Evolutionary conservation across 306 rosid species (phyloP), one percentile per base, ranked within the genome.

Genomic region (Acacia crassicarpa): DNA sequence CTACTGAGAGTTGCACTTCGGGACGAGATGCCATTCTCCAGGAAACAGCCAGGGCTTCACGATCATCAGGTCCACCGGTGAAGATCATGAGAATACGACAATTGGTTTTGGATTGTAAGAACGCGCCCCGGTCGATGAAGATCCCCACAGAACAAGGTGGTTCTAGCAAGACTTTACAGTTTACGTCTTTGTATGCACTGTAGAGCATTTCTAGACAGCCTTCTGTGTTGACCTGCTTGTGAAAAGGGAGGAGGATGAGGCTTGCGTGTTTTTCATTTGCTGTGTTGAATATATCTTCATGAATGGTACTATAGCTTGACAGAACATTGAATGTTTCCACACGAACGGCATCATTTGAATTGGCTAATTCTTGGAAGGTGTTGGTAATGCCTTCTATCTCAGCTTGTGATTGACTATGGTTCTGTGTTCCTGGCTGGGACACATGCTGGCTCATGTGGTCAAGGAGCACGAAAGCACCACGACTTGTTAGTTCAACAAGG

Each of bases 291-390:
- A 89, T 82, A 71, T 89, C 91, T 32, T 80, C 78, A 20, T 89
- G 89, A 51, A 89, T 86, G 4, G 88, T 89, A 4, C 69, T 66
- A 8, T 82, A 89, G 4, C 83, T 8, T 4, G 89, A 89, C n/a
- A 85, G 76, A 7, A 84, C 84, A 1, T 83, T 68, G 12, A 74
- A 25, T 22, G 76, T 85, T 1, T 89, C 83, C 15, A 80, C 88
- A 0, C 5, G 45, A 14, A 45, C 32, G 49, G 73, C 35, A 22
- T 63, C 61, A 14, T 59, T 56, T 6, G n/a, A 77, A 4, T 19
- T 33, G 6, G 71, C 81, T 23, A 43, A 84, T 2, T 62, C 20
- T 53, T 82, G 40, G 5, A 89, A 84, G 71, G 35, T 41, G 1
- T 10, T 27, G 19, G 68, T 33, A 7, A 89, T 89, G 80, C n/a